Percentiles rank a stretch among this genome's conserved stretches.
These are phyloP conservation scores for Dendrobium huoshanense DNA, from an alignment of 106 monocot species.

Conservation along the genomic window DNA sequence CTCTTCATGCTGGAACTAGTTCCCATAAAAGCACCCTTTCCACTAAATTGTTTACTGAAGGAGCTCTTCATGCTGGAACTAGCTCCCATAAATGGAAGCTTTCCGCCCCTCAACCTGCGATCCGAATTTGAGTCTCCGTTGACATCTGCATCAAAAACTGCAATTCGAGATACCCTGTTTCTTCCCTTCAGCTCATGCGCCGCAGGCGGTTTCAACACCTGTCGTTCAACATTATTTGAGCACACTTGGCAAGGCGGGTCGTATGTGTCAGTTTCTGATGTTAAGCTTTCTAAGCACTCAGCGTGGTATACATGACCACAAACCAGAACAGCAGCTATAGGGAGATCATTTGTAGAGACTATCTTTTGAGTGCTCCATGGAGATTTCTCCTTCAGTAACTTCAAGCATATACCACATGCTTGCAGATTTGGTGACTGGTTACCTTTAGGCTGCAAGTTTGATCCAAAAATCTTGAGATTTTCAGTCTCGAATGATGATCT, in stretches of 20 bases:
- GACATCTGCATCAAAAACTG: conserved; percentile 36
- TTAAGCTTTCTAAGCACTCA: conserved; percentile 81
- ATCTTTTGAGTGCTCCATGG: conserved; percentile 54
- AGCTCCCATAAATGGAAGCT: conserved; percentile 18
- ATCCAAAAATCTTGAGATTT: conserved; percentile 18
- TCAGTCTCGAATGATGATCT: conserved; percentile 57
- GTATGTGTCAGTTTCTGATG: conserved; percentile 49
- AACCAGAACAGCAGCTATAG: conserved; percentile 60
- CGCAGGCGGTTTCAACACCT: conserved; percentile 9
- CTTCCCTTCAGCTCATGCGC: conserved; percentile 20
- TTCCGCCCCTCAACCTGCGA: conserved; percentile 1
- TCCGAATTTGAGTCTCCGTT: conserved; percentile 8
- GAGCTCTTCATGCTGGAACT: conserved; percentile 17
- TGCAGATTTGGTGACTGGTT: conserved; percentile 25
- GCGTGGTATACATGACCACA: conserved; percentile 88
- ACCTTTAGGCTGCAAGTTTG: conserved; percentile 14
- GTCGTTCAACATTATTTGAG: conserved; percentile 12
- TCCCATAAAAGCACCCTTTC: conserved; percentile 28
- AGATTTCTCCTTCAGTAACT: conserved; percentile 56
- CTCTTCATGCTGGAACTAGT: conserved; percentile 27
- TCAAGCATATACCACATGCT: conserved; percentile 62
- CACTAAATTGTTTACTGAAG: conserved; percentile 31
- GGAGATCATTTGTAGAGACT: conserved; percentile 33
- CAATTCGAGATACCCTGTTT: conserved; percentile 38
- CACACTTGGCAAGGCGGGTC: conserved; percentile 83